Evolutionary conservation across 345 rosid species (phyloP).

Genomic region (Acer saccharum): DNA sequence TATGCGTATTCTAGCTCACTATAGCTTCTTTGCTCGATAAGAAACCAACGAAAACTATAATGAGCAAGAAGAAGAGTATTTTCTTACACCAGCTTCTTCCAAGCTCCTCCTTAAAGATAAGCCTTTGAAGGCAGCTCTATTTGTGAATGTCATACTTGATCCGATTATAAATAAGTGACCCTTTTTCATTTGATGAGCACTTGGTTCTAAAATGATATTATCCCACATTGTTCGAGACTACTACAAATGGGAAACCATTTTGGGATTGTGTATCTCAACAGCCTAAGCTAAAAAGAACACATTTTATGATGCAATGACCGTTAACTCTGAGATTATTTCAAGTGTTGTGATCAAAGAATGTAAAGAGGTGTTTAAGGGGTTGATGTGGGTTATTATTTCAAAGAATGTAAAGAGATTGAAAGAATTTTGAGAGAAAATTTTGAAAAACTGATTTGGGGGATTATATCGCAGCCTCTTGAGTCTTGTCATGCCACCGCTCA

Average conservation of each 20-base stretch:
- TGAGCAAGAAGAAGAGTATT: conserved; percentile 6
- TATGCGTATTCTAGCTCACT: conserved; percentile 12
- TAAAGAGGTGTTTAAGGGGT: conserved; percentile 8
- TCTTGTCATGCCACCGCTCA: no score
- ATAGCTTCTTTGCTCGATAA: conserved; percentile 11
- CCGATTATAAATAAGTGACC: neutral
- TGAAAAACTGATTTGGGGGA: no score
- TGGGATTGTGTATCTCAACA: conserved; percentile 3
- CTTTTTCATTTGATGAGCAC: conserved; percentile 7
- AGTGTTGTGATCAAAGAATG: neutral
- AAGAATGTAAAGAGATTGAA: no score
- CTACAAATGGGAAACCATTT: neutral
- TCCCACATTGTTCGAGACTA: neutral
- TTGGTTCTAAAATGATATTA: conserved; percentile 6
- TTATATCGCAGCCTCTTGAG: no score
- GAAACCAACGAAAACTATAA: no score
- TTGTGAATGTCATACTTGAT: neutral
- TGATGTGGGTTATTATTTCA: no score
- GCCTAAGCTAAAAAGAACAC: neutral
- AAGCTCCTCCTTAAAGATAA: conserved; percentile 5
- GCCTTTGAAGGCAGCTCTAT: neutral
- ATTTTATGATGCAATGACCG: neutral
- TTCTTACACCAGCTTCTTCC: neutral
- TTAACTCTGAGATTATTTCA: neutral
- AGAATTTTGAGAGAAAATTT: no score